These are phyloP conservation scores for Populus pruinosa DNA, from an alignment of 345 rosid species.

Conservation along the genomic window DNA sequence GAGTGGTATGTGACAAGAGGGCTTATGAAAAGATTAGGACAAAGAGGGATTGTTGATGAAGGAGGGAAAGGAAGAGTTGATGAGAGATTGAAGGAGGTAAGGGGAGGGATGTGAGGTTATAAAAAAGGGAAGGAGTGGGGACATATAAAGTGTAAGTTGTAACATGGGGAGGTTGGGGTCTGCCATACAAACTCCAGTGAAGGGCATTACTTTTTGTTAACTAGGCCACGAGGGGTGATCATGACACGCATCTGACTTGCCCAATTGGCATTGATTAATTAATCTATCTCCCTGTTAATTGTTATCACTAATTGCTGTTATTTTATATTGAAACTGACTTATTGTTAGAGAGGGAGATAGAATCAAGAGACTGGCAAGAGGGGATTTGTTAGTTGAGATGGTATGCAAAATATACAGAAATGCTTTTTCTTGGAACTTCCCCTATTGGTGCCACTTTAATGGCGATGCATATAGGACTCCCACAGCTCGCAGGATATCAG, in stretches of 20 bases:
- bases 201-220: conserved; percentile 34
- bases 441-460: neutral
- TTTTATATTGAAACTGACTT: neutral
- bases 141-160: conserved; percentile 4
- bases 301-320: neutral
- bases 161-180: conserved; percentile 47
- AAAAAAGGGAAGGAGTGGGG: conserved; percentile 19
- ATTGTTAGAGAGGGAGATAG: conserved; percentile 3
- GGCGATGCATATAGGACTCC: neutral
- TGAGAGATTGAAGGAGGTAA: neutral
- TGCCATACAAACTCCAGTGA: conserved; percentile 39
- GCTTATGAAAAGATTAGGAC: neutral
- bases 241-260: conserved; percentile 10
- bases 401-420: neutral
- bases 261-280: conserved; percentile 24
- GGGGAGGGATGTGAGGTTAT: conserved; percentile 8
- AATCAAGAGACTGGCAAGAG: conserved; percentile 6
- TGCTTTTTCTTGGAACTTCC: conserved; percentile 20
- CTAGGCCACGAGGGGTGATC: conserved; percentile 33
- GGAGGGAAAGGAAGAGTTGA: neutral
- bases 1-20: neutral
- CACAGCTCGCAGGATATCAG: neutral
- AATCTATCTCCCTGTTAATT: neutral
- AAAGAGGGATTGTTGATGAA: neutral
- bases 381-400: conserved; percentile 22